Base-by-base conservation (phyloP, 1,284 basidiomycete genomes). In the Puccinia novopanici region DNA sequence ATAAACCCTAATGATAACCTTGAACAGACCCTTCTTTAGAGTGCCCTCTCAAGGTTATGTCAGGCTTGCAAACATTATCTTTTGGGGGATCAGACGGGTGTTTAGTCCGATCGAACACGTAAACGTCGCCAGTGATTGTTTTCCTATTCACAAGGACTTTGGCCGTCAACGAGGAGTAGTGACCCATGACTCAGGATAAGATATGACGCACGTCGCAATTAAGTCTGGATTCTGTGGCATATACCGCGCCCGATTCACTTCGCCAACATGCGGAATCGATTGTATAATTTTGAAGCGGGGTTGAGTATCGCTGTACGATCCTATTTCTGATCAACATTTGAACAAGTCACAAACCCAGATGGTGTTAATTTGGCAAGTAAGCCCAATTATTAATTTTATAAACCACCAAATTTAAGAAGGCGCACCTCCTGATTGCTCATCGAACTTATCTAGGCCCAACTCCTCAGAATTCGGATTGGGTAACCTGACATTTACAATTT, bases 151-250 rank as follows among this genome's bases (percentile, higher is more conserved):
- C 42, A 17, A 50, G 50, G 55, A 42, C 50, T 30, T 15, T 65
- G n/a, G 37, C 13, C 52, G 19, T 78, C 37, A 65, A 27, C 37
- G 27, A 24, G 34, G 9, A 61, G 45, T 42, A 42, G 72, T 13
- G 40, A 54, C 24, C n/a, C 8, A 52, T 30, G 13, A n/a, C 13
- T 45, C 10, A 48, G 2, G 40, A 12, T 19, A 30, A 40, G 42
- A 57, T 42, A 48, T 22, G 40, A 63, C 77, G 8, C 45, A 80
- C 12, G 96, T 99, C 1, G 97, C 97, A 82, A 99, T 93, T 83
- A 99, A 87, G 86, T 99, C 94, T 8, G 94, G 93, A 85, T 99
- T 99, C 87, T 98, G 96, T 19, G 97, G 97, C 93, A 98, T 98
- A 86, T 99, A 99, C 65, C 97, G 89, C 80, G 97, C 97, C 54